Conservation (phyloP, 2,329 filamentous ascomycete species). For the Talaromyces sp. region DNA sequence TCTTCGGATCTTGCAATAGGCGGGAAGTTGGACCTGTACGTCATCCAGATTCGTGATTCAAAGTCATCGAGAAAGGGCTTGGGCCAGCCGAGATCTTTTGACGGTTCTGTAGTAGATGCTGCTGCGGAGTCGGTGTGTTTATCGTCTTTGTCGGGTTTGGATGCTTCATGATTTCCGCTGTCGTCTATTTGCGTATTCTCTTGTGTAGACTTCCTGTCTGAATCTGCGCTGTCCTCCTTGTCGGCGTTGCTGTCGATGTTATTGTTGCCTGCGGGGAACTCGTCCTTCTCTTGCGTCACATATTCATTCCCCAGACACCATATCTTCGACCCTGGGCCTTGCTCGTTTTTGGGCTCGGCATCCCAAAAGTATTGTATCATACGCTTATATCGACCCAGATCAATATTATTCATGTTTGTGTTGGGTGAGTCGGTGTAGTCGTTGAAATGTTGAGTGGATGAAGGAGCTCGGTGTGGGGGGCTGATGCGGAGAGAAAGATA, state of each 20-base stretch:
- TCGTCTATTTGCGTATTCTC: background rate
- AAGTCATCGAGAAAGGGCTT: conserved; percentile 84
- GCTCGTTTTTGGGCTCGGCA: conserved; percentile 79
- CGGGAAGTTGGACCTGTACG: conserved; percentile 84
- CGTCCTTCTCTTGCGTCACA: conserved; percentile 28
- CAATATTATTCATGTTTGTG: conserved; percentile 61
- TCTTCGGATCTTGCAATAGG: conserved; percentile 77
- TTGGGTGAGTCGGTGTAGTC: background rate
- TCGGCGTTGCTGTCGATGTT: conserved; percentile 21
- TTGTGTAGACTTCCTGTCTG: background rate
- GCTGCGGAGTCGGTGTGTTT: background rate
- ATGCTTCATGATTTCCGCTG: background rate
- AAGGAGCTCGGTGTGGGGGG: conserved; percentile 11
- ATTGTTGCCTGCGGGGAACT: conserved; percentile 14
- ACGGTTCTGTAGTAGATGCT: background rate
- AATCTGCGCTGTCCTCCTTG: background rate
- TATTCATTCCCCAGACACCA: conserved; percentile 77
- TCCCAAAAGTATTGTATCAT: conserved; percentile 93
- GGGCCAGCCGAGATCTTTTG: conserved; percentile 66
- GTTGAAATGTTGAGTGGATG: background rate
- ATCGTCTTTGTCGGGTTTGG: background rate
- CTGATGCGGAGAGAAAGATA: conserved; percentile 17
- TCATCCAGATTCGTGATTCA: conserved; percentile 92
- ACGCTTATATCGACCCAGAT: conserved; percentile 74
- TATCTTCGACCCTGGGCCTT: conserved; percentile 64